Evolutionary conservation across 1,284 basidiomycete species (phyloP), one percentile per base, ranked within the genome.

Genomic region (Cutaneotrichosporon spelunceum): DNA sequence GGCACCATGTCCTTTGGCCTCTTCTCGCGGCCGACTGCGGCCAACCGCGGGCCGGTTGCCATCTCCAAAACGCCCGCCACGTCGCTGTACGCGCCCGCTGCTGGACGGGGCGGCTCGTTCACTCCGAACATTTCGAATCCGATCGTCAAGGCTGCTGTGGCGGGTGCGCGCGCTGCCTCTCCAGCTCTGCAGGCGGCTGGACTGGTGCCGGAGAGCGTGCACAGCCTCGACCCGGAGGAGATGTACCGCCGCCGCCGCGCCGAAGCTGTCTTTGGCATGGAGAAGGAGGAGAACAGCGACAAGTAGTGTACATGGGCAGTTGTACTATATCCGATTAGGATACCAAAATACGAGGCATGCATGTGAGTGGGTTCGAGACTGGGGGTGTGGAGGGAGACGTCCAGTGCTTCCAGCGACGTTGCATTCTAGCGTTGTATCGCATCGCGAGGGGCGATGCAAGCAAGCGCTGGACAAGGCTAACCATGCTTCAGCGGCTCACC

Each of bases 221-320:
- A 68, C 26, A 84, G 86, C 71, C 85, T 87, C 49, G 88, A 84
- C 23, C 89, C 92, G 79, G 85, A 82, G 13, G 90, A 92, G 79
- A 75, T 93, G 72, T 87, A 92, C 84, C 79, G 88, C 72, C 80
- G 91, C 60, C 82, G 91, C 63, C 81, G 90, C 56, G 69, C 76
- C 54, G 81, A 82, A 65, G 80, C 80, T 21, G 80, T 82, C 19
- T 75, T 74, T 47, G 81, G 81, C 13, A 61, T 61, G 54, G 57
- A 52, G 27, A 42, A 27, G 19, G 42, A 57, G 24, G 56, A 39
- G 1, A 19, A 7, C 39, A 42, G 39, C 39, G 52, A 53, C 34
- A 53, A 53, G 52, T 24, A 53, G 34, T 39, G 10, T 27, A 24
- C 10, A 14, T 19, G 24, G 26, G 24, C 47, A 26, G 47, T 49